These are phyloP conservation scores for Talaromyces adpressus DNA, from an alignment of 495 filamentous ascomycete genomes.

Conservation along the genomic window DNA sequence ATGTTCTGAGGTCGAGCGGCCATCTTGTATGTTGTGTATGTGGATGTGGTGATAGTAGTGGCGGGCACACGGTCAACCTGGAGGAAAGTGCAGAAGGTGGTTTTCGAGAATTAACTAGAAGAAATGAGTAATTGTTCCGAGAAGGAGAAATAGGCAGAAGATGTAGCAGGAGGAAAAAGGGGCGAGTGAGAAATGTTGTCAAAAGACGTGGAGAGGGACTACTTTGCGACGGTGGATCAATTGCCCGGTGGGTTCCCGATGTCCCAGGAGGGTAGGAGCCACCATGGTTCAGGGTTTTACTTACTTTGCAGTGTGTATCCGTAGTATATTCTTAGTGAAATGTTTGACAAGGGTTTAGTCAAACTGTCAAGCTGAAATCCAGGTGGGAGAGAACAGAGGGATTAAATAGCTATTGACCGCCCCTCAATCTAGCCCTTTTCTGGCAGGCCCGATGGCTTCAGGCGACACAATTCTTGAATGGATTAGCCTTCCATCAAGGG, in stretches of 20 bases:
- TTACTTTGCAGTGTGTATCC: background rate
- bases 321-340: background rate
- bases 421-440: background rate
- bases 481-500: background rate
- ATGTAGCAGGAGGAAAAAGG: background rate
- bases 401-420: background rate
- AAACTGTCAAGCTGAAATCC: background rate
- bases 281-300: background rate
- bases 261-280: background rate
- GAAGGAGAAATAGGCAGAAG: background rate
- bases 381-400: background rate
- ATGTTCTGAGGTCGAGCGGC: slow-evolving; percentile 87
- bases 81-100: background rate
- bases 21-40: slow-evolving; percentile 41
- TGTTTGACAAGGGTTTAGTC: background rate
- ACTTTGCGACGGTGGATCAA: background rate
- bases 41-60: background rate
- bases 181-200: background rate
- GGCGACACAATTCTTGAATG: background rate
- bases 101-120: background rate
- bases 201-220: background rate
- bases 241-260: background rate
- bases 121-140: background rate
- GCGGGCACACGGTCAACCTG: background rate
- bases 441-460: background rate